phyloP scores from a whole-genome alignment of 176 grass and related monocot genomes.

The Aegilops sharonensis region DNA sequence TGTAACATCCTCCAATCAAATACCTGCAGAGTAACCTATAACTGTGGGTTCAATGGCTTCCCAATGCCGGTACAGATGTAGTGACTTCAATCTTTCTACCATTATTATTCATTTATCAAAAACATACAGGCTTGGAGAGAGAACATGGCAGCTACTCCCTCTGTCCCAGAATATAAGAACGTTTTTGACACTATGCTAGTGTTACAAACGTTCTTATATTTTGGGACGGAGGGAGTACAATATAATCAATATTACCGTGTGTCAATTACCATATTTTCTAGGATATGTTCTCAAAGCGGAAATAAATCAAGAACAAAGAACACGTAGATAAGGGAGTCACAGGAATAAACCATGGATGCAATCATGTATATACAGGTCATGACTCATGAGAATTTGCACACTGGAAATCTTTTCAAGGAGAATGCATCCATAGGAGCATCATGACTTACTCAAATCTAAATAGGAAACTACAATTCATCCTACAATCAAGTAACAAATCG shows the following conservation, averaged over 20 bases:
- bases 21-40: neutral
- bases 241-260: neutral
- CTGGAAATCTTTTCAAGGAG: neutral
- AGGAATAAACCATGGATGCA: neutral
- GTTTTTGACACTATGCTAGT: no score
- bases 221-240: neutral
- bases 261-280: neutral
- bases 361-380: neutral
- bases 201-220: no score
- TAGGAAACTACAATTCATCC: neutral
- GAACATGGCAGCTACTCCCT: neutral
- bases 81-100: neutral
- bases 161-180: no score
- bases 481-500: neutral
- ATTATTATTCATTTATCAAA: slow-evolving; percentile 15
- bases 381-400: neutral
- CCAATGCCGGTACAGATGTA: neutral
- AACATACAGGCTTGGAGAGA: neutral
- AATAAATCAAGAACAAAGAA: neutral
- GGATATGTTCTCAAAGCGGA: neutral
- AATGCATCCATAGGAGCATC: neutral
- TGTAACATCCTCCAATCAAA: neutral
- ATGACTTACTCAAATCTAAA: neutral
- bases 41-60: neutral
- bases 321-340: neutral